phyloP scores from a whole-genome alignment of 2,329 filamentous ascomycete genomes.

The Orbilia ellipsospora region DNA sequence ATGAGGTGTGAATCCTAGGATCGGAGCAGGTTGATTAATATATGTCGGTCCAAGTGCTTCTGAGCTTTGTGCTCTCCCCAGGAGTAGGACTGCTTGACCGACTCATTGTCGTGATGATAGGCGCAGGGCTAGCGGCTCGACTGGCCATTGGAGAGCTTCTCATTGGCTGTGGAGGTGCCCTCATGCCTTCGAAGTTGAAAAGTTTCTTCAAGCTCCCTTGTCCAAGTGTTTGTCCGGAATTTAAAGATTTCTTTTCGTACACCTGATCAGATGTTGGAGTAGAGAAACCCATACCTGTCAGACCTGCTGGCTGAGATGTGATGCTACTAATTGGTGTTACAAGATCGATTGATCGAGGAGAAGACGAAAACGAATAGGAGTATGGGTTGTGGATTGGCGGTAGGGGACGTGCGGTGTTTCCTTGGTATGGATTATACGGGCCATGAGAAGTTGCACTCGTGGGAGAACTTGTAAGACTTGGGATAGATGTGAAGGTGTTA shows the following conservation, averaged over 20 bases:
- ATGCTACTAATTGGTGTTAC: conserved; percentile 58
- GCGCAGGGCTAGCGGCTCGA: conserved; percentile 37
- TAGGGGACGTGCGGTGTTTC: conserved; percentile 56
- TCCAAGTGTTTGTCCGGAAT: conserved; percentile 30
- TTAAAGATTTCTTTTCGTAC: conserved; percentile 53
- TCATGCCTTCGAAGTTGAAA: conserved; percentile 59
- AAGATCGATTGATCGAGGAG: conserved; percentile 59
- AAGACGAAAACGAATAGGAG: conserved; percentile 57
- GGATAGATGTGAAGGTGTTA: conserved; percentile 56
- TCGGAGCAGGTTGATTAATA: conserved; percentile 35
- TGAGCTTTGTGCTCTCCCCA: conserved; percentile 50
- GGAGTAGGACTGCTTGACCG: conserved; percentile 44
- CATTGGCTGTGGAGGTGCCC: conserved; percentile 48
- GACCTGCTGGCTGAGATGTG: conserved; percentile 42
- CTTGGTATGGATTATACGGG: conserved; percentile 48
- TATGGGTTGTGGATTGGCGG: conserved; percentile 58
- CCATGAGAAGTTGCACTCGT: conserved; percentile 41
- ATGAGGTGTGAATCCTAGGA: background rate
- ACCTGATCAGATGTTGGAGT: conserved; percentile 34
- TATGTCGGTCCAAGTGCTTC: conserved; percentile 51
- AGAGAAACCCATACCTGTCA: conserved; percentile 7
- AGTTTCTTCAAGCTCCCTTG: conserved; percentile 58
- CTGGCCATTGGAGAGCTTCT: conserved; percentile 36
- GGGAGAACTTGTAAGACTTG: conserved; percentile 53
- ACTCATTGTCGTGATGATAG: conserved; percentile 31